phyloP scores from a whole-genome alignment of 306 rosid species.

The Pyrus communis region DNA sequence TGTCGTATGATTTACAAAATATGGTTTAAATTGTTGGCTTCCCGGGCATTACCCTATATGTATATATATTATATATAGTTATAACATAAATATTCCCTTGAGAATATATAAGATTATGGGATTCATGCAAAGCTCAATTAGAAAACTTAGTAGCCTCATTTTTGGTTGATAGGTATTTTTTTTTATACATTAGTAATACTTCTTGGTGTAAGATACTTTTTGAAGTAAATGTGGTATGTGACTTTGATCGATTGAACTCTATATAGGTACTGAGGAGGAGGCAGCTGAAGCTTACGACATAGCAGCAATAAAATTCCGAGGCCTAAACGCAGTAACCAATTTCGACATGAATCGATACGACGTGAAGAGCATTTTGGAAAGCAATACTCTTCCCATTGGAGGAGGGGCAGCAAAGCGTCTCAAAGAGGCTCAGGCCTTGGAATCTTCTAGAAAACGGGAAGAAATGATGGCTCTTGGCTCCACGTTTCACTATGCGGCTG shows the following conservation, averaged over 20 bases:
- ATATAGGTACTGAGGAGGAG: constrained; percentile 84
- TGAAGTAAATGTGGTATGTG: not conserved
- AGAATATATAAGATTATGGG: not conserved
- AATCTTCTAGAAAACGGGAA: constrained; percentile 72
- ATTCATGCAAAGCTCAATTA: not conserved
- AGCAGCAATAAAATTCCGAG: constrained; percentile 92
- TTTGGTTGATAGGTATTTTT: too few relatives aligned
- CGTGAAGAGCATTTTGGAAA: constrained; percentile 80
- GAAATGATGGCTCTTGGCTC: constrained; percentile 68
- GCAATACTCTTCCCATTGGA: constrained; percentile 89
- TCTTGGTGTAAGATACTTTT: too few relatives aligned
- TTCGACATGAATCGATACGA: constrained; percentile 95
- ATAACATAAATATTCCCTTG: not conserved
- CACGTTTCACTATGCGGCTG: constrained; percentile 49
- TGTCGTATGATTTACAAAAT: too few relatives aligned
- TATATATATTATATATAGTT: too few relatives aligned
- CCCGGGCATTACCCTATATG: too few relatives aligned
- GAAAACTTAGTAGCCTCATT: not conserved
- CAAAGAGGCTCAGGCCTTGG: constrained; percentile 92
- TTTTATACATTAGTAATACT: not conserved
- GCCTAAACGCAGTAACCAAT: constrained; percentile 87
- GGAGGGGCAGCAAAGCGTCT: constrained; percentile 91
- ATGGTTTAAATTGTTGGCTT: too few relatives aligned
- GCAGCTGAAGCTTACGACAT: constrained; percentile 99
- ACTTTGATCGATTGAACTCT: not conserved